Evolutionary conservation across 345 rosid genomes (phyloP).

Genomic region (Euphorbia pulcherrima): DNA sequence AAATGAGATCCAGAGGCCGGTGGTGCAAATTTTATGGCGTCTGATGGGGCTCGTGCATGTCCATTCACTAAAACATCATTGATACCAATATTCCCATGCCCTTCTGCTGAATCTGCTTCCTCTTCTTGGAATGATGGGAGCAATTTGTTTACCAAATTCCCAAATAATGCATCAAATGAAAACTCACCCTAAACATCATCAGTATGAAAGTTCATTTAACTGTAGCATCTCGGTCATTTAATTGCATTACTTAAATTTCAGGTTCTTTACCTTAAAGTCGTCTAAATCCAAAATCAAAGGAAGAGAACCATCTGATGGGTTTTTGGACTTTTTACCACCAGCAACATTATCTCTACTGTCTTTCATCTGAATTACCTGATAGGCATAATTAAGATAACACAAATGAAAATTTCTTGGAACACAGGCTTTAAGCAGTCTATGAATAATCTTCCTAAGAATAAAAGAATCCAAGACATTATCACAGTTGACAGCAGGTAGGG

Average conservation of each 20-base stretch:
- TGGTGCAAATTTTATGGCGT: slow-evolving; percentile 48
- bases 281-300: slow-evolving; percentile 83
- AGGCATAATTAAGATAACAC: background rate
- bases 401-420: background rate
- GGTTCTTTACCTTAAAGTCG: slow-evolving; percentile 77
- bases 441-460: background rate
- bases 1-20: slow-evolving; percentile 45
- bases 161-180: slow-evolving; percentile 92
- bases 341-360: slow-evolving; percentile 47
- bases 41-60: slow-evolving; percentile 53
- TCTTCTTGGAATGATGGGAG: slow-evolving; percentile 86
- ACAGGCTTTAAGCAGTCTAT: background rate
- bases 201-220: background rate
- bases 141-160: slow-evolving; percentile 75
- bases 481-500: too few species aligned
- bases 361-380: slow-evolving; percentile 50
- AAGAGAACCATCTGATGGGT: slow-evolving; percentile 52
- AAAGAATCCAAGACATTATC: background rate
- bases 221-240: background rate
- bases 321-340: slow-evolving; percentile 41
- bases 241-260: background rate
- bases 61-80: slow-evolving; percentile 69
- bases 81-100: slow-evolving; percentile 52
- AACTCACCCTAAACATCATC: slow-evolving; percentile 72
- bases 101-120: slow-evolving; percentile 61